Conservation (phyloP, 148 eudicot genomes). For the Linanthus parryae region DNA sequence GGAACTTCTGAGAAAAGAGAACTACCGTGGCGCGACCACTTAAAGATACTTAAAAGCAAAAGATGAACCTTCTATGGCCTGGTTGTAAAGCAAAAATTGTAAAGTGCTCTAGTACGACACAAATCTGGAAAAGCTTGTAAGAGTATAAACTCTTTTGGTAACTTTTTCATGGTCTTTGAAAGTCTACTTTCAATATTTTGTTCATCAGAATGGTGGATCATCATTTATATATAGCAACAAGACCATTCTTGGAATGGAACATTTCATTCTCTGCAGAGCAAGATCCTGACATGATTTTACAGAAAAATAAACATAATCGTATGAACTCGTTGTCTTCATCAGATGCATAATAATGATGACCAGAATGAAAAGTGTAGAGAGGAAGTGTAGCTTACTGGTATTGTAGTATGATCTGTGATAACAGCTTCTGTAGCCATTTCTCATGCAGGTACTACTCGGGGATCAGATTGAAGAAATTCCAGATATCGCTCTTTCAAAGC, state of each 20-base stretch:
- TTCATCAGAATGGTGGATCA: background rate
- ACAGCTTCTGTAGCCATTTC: constrained; percentile 27
- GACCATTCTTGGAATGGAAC: constrained; percentile 2
- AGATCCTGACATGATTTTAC: constrained; percentile 6
- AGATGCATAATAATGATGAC: background rate
- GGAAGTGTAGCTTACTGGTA: constrained; percentile 20
- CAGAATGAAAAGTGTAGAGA: background rate
- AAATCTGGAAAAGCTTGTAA: background rate
- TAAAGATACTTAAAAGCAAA: no score
- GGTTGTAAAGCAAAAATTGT: no score
- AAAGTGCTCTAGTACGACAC: constrained; percentile 6
- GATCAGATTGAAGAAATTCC: constrained; percentile 6
- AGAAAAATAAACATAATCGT: constrained; percentile 5
- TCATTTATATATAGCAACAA: background rate
- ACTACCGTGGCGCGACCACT: no score
- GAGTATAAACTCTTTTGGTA: background rate
- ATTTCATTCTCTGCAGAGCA: constrained; percentile 4
- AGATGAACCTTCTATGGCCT: no score
- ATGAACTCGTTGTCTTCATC: background rate
- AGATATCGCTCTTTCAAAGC: background rate
- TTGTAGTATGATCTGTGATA: constrained; percentile 14
- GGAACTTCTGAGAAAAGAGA: no score
- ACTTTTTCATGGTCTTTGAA: background rate
- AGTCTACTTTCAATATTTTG: background rate
- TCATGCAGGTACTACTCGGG: background rate